Base-by-base conservation (phyloP, 1,284 basidiomycete genomes). In the Microbotryomycetes sp. region DNA sequence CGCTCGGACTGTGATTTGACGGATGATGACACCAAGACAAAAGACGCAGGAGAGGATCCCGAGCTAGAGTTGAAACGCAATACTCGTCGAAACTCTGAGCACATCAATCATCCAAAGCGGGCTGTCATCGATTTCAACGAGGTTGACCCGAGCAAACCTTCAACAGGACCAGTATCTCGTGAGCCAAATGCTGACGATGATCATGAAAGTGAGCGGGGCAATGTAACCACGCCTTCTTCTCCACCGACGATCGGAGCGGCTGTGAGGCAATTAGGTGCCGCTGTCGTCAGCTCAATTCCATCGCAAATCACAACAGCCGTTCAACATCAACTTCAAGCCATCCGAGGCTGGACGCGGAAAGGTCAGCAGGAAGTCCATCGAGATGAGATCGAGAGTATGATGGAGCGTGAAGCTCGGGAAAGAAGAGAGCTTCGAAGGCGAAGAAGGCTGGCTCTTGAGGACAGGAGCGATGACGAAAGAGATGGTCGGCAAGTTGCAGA, bases 231-330 rank as follows among this genome's bases (percentile, higher is more conserved):
- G 9, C 19, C 4, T 12, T n/a, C 31, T 2, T 4, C 30, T 2
- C 30, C 62, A 12, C 65, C 63, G 31, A 58, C 63, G 2, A 57
- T 67, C 6, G 49, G 62, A 36, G 62, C 50, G 2, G 22, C 58
- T 16, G 54, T 57, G 15, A 32, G 29, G 36, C 63, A 60, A n/a
- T 54, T 65, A 26, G 58, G 63, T 1, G 15, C 30, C 2, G 52
- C 53, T 6, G 48, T 67, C 47, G 58, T 54, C 22, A 54, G 42
- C 3, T 31, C 56, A 4, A 22, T 67, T 3, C 59, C 54, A 7
- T 63, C 62, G 3, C 46, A 31, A 4, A 54, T 67, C 19, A 42
- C 36, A 19, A 42, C 12, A 9, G 19, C 36, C 9, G 36, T 42
- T 19, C 36, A 42, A 19, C 36, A 42, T 12, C 9, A 42, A 19